Percentiles rank a stretch among this genome's conserved stretches.
phyloP scores from a whole-genome alignment of 2,329 filamentous ascomycete genomes.

The Colletotrichum ledebouriae region DNA sequence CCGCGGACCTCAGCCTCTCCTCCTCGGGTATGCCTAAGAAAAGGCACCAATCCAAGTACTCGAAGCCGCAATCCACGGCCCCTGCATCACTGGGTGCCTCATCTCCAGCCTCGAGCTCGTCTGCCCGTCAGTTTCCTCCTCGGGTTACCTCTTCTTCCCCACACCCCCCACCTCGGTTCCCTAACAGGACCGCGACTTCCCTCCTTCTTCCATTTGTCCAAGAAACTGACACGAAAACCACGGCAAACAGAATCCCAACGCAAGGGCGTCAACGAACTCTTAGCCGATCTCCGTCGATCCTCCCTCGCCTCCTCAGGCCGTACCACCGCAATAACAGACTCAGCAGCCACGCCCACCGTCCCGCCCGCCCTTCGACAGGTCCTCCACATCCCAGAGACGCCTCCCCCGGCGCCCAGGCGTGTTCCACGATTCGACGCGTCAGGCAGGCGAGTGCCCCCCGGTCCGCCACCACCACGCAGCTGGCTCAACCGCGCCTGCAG shows the following conservation, averaged over 20 bases:
- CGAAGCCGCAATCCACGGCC: slow-evolving; percentile 71
- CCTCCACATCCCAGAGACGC: slow-evolving; percentile 70
- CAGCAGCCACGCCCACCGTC: slow-evolving; percentile 52
- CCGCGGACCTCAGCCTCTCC: slow-evolving; percentile 39
- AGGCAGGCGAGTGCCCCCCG: slow-evolving; percentile 67
- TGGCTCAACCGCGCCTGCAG: slow-evolving; percentile 59
- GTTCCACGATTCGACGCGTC: slow-evolving; percentile 58
- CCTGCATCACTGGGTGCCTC: slow-evolving; percentile 44
- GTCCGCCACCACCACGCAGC: slow-evolving; percentile 70
- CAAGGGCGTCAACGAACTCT: slow-evolving; percentile 70
- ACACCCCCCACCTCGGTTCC: neutral
- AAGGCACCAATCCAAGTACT: slow-evolving; percentile 67
- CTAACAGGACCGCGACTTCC: neutral
- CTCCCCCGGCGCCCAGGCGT: slow-evolving; percentile 63
- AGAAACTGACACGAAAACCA: slow-evolving; percentile 28
- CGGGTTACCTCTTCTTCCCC: neutral
- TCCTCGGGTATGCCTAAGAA: slow-evolving; percentile 72
- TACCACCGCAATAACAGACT: slow-evolving; percentile 23
- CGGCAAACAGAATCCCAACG: slow-evolving; percentile 50
- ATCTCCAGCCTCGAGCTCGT: slow-evolving; percentile 33
- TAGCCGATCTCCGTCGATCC: slow-evolving; percentile 68
- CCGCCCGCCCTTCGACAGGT: slow-evolving; percentile 71
- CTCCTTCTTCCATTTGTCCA: neutral
- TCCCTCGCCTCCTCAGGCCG: slow-evolving; percentile 47
- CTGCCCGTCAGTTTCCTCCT: slow-evolving; percentile 36